Base-by-base conservation (phyloP, 2,329 filamentous ascomycete genomes). In the Trichophyton mentagrophytes region DNA sequence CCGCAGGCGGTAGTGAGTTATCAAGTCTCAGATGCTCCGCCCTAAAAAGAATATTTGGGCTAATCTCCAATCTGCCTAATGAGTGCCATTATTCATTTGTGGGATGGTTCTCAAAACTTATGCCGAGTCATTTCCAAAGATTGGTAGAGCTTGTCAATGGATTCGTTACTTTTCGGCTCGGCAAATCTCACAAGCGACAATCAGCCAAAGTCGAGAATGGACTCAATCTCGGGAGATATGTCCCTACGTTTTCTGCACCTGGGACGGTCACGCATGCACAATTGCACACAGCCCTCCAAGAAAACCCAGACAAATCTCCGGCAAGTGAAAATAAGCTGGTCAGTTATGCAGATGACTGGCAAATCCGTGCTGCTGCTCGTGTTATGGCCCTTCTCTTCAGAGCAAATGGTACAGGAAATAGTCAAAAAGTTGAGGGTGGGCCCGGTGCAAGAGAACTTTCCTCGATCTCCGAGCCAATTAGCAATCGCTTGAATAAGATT, bases 261-360 rank as follows among this genome's bases (percentile, higher is more conserved):
- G 81, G 83, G 3, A 81, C 82, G 57, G 82, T 80, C 57, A 80
- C 79, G 1, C 82, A 85, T 6, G 86, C 86, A 1, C 85, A 87
- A 63, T 77, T 95, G 3, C 88, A 93, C 69, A 87, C 89, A 38
- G 88, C 88, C n/a, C 79, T 95, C 17, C 85, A 76, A 64, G 69
- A 74, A 59, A 67, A 66, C 38, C 22, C 60, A n/a, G 61, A 66
- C 15, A 65, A 62, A 33, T 74, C 77, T 9, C 71, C 77, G 20
- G 82, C 82, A 59, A 80, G 82, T 36, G 74, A 76, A 46, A 74
- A 77, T 30, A 71, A 72, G 53, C 73, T 79, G 6, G 79, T 84
- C 1, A 74, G 84, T 0, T 95, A 93, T 70, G 79, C 81, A 20
- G 88, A 92, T 62, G 91, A 96, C 69, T 96, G 91, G 91, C 90